A percentile compares a stretch with the other conserved stretches of the same genome.
phyloP scores from a whole-genome alignment of 768 basidiomycete species.

The Mycena crocata region DNA sequence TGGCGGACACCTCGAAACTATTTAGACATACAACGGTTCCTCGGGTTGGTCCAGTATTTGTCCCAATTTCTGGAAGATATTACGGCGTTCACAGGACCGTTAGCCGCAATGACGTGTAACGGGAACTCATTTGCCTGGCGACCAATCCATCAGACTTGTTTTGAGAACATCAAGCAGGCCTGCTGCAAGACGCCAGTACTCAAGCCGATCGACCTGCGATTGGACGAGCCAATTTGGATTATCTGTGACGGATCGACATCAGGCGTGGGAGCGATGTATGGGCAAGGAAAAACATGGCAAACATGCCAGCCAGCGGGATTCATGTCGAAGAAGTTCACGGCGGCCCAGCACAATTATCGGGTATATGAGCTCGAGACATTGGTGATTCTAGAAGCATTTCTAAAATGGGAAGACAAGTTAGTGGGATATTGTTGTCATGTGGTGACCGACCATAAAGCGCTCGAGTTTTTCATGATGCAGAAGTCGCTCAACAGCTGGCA shows the following conservation, averaged over 20 bases:
- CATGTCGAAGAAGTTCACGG: background rate
- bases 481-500: background rate
- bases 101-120: background rate
- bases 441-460: background rate
- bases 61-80: background rate
- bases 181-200: background rate
- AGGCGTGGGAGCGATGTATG: too few relatives aligned
- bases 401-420: background rate
- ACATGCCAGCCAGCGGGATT: background rate
- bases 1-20: too few relatives aligned
- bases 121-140: background rate
- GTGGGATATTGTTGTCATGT: background rate
- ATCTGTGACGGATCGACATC: background rate
- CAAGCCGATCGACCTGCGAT: background rate
- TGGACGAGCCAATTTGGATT: background rate
- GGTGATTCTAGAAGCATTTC: too few relatives aligned
- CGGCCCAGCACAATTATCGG: background rate
- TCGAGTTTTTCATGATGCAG: background rate
- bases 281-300: background rate
- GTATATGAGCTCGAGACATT: too few relatives aligned
- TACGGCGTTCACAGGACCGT: background rate
- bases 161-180: background rate
- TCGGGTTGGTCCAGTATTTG: too few relatives aligned
- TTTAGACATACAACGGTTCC: too few relatives aligned
- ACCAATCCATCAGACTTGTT: too few relatives aligned